Conservation (phyloP, 768 basidiomycete genomes). For the Tulasnella calospora region DNA sequence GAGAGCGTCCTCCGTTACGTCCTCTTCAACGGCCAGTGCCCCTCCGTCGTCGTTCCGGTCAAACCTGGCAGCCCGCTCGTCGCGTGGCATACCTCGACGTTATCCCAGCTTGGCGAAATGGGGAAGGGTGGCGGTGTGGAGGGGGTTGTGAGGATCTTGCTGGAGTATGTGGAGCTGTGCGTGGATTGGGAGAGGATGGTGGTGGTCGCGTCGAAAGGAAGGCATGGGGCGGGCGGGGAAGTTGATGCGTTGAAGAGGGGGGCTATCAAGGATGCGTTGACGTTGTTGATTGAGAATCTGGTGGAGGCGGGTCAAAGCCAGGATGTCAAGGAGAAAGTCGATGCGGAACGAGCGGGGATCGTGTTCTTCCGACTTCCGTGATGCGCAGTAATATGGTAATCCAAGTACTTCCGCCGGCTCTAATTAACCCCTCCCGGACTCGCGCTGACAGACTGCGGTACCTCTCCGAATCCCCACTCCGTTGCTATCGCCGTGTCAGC, state of each 20-base stretch:
- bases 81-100: slow-evolving; percentile 58
- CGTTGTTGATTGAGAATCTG: slow-evolving; percentile 52
- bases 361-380: slow-evolving; percentile 66
- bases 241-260: slow-evolving; percentile 37
- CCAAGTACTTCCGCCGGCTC: no score
- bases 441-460: no score
- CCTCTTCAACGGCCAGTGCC: slow-evolving; percentile 57
- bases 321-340: slow-evolving; percentile 53
- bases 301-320: no score
- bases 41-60: slow-evolving; percentile 55
- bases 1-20: slow-evolving; percentile 62
- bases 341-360: slow-evolving; percentile 55
- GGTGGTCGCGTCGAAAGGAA: slow-evolving; percentile 22
- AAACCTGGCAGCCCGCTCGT: slow-evolving; percentile 56
- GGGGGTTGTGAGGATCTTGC: slow-evolving; percentile 51
- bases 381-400: background rate
- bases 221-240: no score
- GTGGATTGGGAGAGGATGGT: slow-evolving; percentile 58
- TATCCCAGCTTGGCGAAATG: slow-evolving; percentile 54
- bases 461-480: no score
- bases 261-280: slow-evolving; percentile 47
- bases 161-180: slow-evolving; percentile 57
- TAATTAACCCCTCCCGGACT: no score
- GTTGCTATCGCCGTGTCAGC: no score
- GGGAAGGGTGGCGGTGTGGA: slow-evolving; percentile 44